These are phyloP conservation scores for Aspergillus leporis DNA, from an alignment of 495 filamentous ascomycete species.

Conservation along the genomic window DNA sequence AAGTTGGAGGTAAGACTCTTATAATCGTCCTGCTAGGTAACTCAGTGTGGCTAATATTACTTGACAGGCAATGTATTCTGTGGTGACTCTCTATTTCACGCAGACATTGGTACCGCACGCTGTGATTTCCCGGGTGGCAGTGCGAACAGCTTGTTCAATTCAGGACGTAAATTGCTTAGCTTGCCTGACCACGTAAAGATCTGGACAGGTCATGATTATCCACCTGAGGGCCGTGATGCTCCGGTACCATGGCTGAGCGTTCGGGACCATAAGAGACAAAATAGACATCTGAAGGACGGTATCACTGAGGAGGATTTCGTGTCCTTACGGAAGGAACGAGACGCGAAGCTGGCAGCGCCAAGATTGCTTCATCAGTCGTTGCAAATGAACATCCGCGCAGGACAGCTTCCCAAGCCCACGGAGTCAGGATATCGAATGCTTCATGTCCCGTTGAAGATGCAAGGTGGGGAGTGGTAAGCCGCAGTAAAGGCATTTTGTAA, in stretches of 20 bases:
- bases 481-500: no score
- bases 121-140: constrained; percentile 57
- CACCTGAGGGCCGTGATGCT: constrained; percentile 19
- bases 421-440: constrained; percentile 32
- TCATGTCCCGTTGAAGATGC: constrained; percentile 37
- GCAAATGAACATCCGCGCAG: constrained; percentile 52
- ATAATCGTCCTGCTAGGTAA: background rate
- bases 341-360: constrained; percentile 43
- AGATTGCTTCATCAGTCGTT: constrained; percentile 50
- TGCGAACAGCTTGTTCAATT: constrained; percentile 39
- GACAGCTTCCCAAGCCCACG: constrained; percentile 12
- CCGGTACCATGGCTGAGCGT: constrained; percentile 47
- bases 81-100: constrained; percentile 56
- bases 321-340: constrained; percentile 38
- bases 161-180: constrained; percentile 42
- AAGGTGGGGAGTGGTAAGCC: background rate
- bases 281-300: constrained; percentile 51
- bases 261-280: constrained; percentile 40
- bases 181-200: constrained; percentile 40
- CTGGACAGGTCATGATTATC: constrained; percentile 50
- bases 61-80: constrained; percentile 48
- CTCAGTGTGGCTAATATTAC: background rate
- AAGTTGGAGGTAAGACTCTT: constrained; percentile 37
- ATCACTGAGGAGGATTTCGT: constrained; percentile 47
- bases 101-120: constrained; percentile 53